Conservation (phyloP, 257 asterid species). For the Verbascum thapsus region DNA sequence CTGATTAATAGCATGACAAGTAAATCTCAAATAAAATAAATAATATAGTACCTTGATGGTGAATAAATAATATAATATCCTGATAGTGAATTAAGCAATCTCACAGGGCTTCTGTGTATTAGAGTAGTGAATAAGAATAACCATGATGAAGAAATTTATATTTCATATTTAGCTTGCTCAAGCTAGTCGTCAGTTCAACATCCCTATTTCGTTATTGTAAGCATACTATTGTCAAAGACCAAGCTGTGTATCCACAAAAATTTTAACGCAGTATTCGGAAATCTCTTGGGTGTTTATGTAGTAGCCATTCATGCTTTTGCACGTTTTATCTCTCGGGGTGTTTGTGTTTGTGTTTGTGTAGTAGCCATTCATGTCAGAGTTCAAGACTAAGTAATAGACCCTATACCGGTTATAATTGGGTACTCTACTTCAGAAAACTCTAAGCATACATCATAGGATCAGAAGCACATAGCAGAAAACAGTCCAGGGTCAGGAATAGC, state of each 20-base stretch:
- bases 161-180: constrained; percentile 2
- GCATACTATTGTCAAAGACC: background rate
- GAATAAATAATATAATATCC: too few species aligned
- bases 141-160: background rate
- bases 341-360: background rate
- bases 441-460: constrained; percentile 2
- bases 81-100: too few species aligned
- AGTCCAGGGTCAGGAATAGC: background rate
- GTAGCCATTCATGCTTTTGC: constrained; percentile 11
- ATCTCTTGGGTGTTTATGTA: background rate
- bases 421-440: background rate
- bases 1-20: background rate
- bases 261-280: background rate
- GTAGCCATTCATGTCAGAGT: constrained; percentile 15
- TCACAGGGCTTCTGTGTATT: too few species aligned
- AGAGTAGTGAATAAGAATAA: too few species aligned
- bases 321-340: too few species aligned
- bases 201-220: background rate
- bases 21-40: background rate
- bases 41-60: background rate
- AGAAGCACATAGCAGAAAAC: background rate
- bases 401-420: background rate
- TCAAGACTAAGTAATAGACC: constrained; percentile 2
- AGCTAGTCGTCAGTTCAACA: background rate
- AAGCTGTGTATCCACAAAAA: background rate